A percentile compares a stretch with the other conserved stretches of the same genome.
Evolutionary conservation across 768 basidiomycete genomes (phyloP).

Genomic region (Chalciporus chontae): DNA sequence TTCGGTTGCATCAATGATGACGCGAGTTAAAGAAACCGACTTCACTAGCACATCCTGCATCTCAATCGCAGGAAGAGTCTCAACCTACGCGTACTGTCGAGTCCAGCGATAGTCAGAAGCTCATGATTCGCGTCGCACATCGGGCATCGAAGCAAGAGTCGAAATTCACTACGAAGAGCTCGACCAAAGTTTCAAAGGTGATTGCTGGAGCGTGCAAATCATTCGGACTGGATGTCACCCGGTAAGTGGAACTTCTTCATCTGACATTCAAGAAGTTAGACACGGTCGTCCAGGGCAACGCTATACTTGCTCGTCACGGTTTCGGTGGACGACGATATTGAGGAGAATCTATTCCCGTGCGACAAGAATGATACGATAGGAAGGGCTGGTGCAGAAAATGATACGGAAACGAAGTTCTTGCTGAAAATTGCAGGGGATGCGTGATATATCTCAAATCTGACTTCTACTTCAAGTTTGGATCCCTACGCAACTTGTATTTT

Average conservation of each 20-base stretch:
- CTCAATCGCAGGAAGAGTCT: constrained; percentile 4
- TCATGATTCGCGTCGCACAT: constrained; percentile 32
- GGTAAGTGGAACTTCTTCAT: constrained; percentile 11
- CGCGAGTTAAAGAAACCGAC: neutral
- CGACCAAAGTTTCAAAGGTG: constrained; percentile 31
- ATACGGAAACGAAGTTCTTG: constrained; percentile 22
- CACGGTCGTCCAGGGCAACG: constrained; percentile 14
- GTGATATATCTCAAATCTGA: constrained; percentile 8
- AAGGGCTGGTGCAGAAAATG: constrained; percentile 24
- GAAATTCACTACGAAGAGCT: constrained; percentile 28
- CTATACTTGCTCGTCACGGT: constrained; percentile 28
- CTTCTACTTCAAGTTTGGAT: neutral
- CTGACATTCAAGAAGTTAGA: neutral
- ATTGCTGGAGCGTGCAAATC: constrained; percentile 28
- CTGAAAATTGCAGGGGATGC: constrained; percentile 21
- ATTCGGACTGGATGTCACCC: constrained; percentile 20
- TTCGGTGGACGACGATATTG: constrained; percentile 17
- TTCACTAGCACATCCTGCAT: neutral
- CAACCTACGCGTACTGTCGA: neutral
- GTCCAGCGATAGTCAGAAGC: constrained; percentile 7
- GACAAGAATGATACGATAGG: constrained; percentile 25
- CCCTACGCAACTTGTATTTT: constrained; percentile 37
- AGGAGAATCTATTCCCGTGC: constrained; percentile 30
- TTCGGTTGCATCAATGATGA: neutral
- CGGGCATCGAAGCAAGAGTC: constrained; percentile 28